Evolutionary conservation across 1,284 basidiomycete species (phyloP), one percentile per base, ranked within the genome.

Genomic region (Macrocystidia cucumis): DNA sequence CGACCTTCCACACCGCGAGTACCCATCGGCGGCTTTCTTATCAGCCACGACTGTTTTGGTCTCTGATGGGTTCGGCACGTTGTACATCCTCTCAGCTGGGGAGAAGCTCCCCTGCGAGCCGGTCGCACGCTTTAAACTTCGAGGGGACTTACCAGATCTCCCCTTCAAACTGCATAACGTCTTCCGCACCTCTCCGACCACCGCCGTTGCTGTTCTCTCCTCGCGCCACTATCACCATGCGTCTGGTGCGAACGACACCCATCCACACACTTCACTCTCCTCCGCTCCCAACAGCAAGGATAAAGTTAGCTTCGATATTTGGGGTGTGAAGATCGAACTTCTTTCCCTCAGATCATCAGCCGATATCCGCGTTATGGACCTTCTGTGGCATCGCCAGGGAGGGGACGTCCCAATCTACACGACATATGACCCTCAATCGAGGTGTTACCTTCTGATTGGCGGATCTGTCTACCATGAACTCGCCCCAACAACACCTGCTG

Each of bases 271-370:
- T 23, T 18, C 28, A 31, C 12, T 29, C 17, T 25, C 38, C 5
- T 21, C 35, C 29, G 60, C 69, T 44, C n/a, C n/a, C n/a, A n/a
- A n/a, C n/a, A n/a, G n/a, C n/a, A n/a, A n/a, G n/a, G n/a, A n/a
- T n/a, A n/a, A n/a, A n/a, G n/a, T n/a, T n/a, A n/a, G n/a, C n/a
- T 87, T 82, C 45, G 79, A 86, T 46, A 53, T 84, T 26, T 78
- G 74, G 68, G 75, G 68, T 16, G 69, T 65, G 9, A 63, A 63
- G 32, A 59, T 86, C 41, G 50, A 63, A n/a, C 50, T 78, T 9
- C 57, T 65, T 12, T 49, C 51, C 12, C 40, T 55, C 12, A 47
- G 54, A 8, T 44, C 55, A 17, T 55, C 54, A 20, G 25, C 25
- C 25, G 48, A 59, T 4, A 47, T 56, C 3, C 49, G 58, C 1